These are phyloP conservation scores for Tanozyma kutaoensis DNA, from an alignment of 805 yeast genomes.

Conservation along the genomic window DNA sequence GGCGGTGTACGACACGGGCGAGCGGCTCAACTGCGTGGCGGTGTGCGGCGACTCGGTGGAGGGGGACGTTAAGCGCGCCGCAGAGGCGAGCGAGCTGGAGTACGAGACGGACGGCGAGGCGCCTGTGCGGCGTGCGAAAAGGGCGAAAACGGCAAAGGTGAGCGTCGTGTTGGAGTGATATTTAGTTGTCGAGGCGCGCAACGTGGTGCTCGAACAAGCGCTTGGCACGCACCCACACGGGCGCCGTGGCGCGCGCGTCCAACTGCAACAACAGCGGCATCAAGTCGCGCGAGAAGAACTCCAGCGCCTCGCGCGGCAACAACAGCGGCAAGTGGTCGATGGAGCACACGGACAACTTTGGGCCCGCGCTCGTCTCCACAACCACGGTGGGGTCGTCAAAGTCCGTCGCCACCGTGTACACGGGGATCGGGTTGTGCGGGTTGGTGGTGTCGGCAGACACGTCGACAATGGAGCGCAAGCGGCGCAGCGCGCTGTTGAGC, in stretches of 20 bases:
- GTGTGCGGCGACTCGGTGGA: constrained; percentile 71
- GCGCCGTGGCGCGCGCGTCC: constrained; percentile 69
- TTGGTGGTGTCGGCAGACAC: constrained; percentile 98
- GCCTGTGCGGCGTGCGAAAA: constrained; percentile 21
- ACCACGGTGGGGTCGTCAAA: constrained; percentile 83
- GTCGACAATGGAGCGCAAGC: constrained; percentile 84
- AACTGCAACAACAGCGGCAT: constrained; percentile 80
- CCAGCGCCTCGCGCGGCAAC: constrained; percentile 95
- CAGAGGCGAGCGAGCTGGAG: constrained; percentile 47
- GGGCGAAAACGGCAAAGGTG: constrained; percentile 21
- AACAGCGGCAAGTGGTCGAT: constrained; percentile 94
- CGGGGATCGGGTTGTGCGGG: constrained; percentile 96
- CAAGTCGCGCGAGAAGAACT: constrained; percentile 75
- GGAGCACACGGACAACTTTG: constrained; percentile 81
- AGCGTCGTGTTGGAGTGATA: constrained; percentile 43
- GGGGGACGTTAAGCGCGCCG: constrained; percentile 47
- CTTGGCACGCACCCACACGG: constrained; percentile 89
- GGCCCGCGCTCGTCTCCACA: constrained; percentile 70
- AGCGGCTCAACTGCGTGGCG: constrained; percentile 77
- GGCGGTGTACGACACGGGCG: constrained; percentile 85
- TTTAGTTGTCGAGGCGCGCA: constrained; percentile 42
- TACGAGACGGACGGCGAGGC: constrained; percentile 65
- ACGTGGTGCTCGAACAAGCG: constrained; percentile 75
- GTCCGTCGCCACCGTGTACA: constrained; percentile 79
- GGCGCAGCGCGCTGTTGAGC: constrained; percentile 57